Evolutionary conservation across 176 grass and related monocot genomes (phyloP), one percentile per base, ranked within the genome.

Genomic region (Tuctoria greenei): DNA sequence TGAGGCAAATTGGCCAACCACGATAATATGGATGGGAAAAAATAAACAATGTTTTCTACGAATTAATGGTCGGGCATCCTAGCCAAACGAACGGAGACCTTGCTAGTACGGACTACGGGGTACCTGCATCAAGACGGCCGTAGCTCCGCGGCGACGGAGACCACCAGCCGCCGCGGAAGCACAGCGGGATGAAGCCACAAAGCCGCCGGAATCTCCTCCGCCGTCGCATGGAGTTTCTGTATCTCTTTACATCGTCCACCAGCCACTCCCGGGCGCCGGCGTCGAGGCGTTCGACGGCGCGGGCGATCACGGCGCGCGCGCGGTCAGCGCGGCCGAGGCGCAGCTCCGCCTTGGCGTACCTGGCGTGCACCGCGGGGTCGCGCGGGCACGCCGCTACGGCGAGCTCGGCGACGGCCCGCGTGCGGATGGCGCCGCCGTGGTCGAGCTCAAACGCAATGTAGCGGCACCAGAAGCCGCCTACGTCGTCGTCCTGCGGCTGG

Each of bases 391-490:
- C 78, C 13, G 8, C 34, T 8, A 28, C 16, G 11, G 58, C 71
- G 2, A 4, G 49, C 7, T 40, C 69, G 0, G 61, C 57, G 12
- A 74, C 69, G 21, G 44, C 12, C 24, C 61, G 58, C 41, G 43
- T 47, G 27, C 41, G 21, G 5, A 24, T 0, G 27, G 10, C 21
- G 42, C 37, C 16, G 1, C 56, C 35, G 69, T 82, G 46, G 4
- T 0, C 10, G 20, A 64, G 31, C 69, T 71, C 69, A 35, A 71
- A 74, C 45, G 35, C 11, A 41, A 82, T 10, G 56, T 65, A 71
- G 10, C 15, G 9, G 45, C 69, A 71, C 69, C 79, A 73, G 79
- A 64, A 71, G 25, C 44, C 67, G 23, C 24, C 55, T 4, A 1
- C 55, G 21, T 58, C 55, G 0, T 21, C 7, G 67, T 10, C 15